These are phyloP conservation scores for Noccaea bulbosa DNA, from an alignment of 345 rosid genomes.

Conservation along the genomic window DNA sequence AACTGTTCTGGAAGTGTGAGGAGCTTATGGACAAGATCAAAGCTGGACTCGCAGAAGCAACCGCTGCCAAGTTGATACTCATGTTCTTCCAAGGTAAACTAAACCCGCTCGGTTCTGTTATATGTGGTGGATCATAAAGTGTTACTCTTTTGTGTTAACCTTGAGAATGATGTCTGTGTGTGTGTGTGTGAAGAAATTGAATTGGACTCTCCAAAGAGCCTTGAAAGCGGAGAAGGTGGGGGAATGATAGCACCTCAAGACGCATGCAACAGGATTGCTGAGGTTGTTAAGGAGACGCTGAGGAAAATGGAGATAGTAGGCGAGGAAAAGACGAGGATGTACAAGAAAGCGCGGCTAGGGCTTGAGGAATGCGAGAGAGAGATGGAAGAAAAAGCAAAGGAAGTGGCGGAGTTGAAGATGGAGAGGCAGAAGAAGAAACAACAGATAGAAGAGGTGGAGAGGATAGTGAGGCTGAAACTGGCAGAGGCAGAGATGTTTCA, in stretches of 20 bases:
- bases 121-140: not conserved
- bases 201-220: constrained; percentile 78
- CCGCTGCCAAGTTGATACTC: constrained; percentile 76
- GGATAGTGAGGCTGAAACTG: constrained; percentile 87
- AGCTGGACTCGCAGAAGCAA: constrained; percentile 68
- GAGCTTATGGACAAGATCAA: constrained; percentile 85
- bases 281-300: constrained; percentile 91
- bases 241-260: constrained; percentile 89
- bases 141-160: not conserved
- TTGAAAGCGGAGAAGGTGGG: constrained; percentile 82
- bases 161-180: not conserved
- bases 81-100: constrained; percentile 88
- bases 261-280: constrained; percentile 94
- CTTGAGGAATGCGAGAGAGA: constrained; percentile 89
- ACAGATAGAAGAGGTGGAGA: constrained; percentile 92
- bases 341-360: constrained; percentile 78
- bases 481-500: constrained; percentile 99
- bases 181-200: constrained; percentile 65
- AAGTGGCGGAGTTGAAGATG: constrained; percentile 68
- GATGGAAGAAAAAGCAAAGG: constrained; percentile 91
- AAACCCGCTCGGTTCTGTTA: not conserved
- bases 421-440: constrained; percentile 81
- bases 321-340: constrained; percentile 92
- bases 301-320: constrained; percentile 98
- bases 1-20: constrained; percentile 87